Evolutionary conservation across 345 rosid species (phyloP).

Genomic region (Microthlaspi erraticum): DNA sequence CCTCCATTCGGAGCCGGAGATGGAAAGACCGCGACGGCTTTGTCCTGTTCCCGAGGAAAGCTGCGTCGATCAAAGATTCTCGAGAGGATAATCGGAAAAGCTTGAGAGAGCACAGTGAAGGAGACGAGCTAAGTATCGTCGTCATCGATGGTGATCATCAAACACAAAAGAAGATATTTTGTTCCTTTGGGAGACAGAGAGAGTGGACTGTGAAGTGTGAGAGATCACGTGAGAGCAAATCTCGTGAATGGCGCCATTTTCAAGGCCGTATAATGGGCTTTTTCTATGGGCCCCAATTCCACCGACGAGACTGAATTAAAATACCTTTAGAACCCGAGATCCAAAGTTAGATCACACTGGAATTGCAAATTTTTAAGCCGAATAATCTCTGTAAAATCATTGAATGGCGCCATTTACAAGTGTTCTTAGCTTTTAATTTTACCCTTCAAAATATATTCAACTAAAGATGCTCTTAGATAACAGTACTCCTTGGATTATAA

Average conservation of each 20-base stretch:
- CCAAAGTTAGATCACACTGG: not conserved
- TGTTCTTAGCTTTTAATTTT: too few species aligned
- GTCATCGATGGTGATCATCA: conserved; percentile 42
- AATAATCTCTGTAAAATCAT: too few species aligned
- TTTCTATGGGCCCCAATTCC: not conserved
- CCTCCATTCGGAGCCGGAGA: conserved; percentile 33
- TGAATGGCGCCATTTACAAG: too few species aligned
- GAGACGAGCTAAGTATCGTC: conserved; percentile 39
- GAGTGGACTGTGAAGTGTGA: conserved; percentile 10
- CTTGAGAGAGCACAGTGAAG: conserved; percentile 28
- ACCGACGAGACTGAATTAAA: not conserved
- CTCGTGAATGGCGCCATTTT: conserved; percentile 27
- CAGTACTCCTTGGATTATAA: too few species aligned
- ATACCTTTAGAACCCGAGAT: not conserved
- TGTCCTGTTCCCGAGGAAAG: conserved; percentile 12
- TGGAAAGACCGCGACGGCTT: conserved; percentile 18
- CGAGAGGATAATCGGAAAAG: conserved; percentile 22
- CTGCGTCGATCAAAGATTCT: not conserved
- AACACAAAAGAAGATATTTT: conserved; percentile 30
- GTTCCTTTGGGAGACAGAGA: not conserved
- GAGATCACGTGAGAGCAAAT: conserved; percentile 25
- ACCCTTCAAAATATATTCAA: too few species aligned
- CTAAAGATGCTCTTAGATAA: too few species aligned
- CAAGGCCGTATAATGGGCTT: conserved; percentile 30
- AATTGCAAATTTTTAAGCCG: too few species aligned